Conservation (phyloP, 164 flowering plant genomes). For the Annona cherimola region DNA sequence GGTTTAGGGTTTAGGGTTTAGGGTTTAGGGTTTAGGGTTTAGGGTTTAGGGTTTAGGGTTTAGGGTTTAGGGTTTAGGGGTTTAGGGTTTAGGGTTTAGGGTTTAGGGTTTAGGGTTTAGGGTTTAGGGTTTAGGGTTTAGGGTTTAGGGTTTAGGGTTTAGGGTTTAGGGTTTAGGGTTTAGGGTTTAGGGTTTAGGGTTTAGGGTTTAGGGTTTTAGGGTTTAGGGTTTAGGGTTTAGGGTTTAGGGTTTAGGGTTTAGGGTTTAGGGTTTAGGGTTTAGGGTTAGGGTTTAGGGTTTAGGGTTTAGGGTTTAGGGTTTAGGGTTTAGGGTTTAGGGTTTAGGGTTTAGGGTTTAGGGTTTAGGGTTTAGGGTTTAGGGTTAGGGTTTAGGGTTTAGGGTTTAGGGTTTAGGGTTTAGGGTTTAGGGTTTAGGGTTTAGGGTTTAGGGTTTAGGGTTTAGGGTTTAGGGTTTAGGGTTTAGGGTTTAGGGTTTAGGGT, state of each 20-base stretch:
- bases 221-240: constrained; percentile 15
- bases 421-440: constrained; percentile 14
- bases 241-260: constrained; percentile 18
- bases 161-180: constrained; percentile 21
- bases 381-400: constrained; percentile 15
- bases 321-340: constrained; percentile 16
- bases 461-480: constrained; percentile 16
- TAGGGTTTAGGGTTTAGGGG: constrained; percentile 18
- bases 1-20: constrained; percentile 16
- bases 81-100: constrained; percentile 17
- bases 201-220: constrained; percentile 21
- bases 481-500: neutral
- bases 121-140: constrained; percentile 17
- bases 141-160: constrained; percentile 23
- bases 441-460: constrained; percentile 22
- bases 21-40: constrained; percentile 20
- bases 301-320: constrained; percentile 22
- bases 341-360: constrained; percentile 23
- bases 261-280: constrained; percentile 22
- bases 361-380: constrained; percentile 21
- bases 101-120: constrained; percentile 18
- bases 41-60: constrained; percentile 17
- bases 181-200: constrained; percentile 22
- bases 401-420: constrained; percentile 19
- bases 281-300: constrained; percentile 20